Conservation (phyloP, 768 basidiomycete species). For the Tricholoma hemisulphureum region DNA sequence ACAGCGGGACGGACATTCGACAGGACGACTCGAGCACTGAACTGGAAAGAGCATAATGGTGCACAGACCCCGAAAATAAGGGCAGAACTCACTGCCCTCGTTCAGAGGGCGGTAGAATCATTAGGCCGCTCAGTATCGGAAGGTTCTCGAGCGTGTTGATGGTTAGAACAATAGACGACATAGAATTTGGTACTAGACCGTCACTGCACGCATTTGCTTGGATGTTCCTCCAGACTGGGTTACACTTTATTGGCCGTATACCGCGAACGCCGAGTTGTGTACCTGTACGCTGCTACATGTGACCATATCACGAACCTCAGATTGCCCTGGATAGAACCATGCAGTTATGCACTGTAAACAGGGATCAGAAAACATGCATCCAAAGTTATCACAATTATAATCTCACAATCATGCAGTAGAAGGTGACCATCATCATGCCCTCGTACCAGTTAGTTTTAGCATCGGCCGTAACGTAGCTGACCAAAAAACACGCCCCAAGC, state of each 20-base stretch:
- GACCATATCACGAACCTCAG: conserved; percentile 28
- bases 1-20: conserved; percentile 25
- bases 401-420: conserved; percentile 63
- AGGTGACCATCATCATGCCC: conserved; percentile 60
- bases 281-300: conserved; percentile 19
- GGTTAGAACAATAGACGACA: conserved; percentile 1
- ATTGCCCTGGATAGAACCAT: conserved; percentile 39
- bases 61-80: conserved; percentile 31
- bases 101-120: conserved; percentile 53
- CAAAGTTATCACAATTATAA: not conserved
- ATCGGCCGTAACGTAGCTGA: conserved; percentile 76
- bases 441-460: conserved; percentile 79
- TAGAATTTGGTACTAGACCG: not conserved
- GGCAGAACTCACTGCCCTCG: conserved; percentile 50
- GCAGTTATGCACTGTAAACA: conserved; percentile 21
- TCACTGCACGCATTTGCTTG: no score
- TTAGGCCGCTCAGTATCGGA: conserved; percentile 54
- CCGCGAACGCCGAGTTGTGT: conserved; percentile 4
- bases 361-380: not conserved
- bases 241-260: not conserved
- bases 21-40: not conserved
- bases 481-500: conserved; percentile 70
- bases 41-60: conserved; percentile 27
- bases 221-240: not conserved
- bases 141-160: no score